Evolutionary conservation across 2,329 filamentous ascomycete genomes (phyloP).

Genomic region (Talaromyces piceae): DNA sequence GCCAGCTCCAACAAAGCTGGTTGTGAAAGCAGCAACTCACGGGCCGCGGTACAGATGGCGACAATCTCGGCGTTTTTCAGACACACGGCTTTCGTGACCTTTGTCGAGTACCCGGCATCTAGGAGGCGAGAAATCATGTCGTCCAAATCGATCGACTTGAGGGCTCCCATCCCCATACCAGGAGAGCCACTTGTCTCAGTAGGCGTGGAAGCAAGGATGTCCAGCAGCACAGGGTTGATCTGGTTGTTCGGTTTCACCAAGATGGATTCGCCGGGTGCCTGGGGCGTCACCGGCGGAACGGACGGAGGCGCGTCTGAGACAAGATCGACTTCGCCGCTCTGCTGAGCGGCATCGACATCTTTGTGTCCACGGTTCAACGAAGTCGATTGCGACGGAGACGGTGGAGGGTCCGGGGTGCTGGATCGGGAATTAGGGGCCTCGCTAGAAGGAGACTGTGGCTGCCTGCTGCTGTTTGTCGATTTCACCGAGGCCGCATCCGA

Average conservation of each 20-base stretch:
- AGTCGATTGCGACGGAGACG: constrained; percentile 77
- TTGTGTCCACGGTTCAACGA: constrained; percentile 66
- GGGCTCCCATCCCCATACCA: constrained; percentile 74
- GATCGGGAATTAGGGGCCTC: constrained; percentile 40
- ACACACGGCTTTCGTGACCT: constrained; percentile 95
- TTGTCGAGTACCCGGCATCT: constrained; percentile 90
- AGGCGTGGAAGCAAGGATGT: constrained; percentile 39
- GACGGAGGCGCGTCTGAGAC: constrained; percentile 85
- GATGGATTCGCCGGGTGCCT: constrained; percentile 80
- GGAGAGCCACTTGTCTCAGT: constrained; percentile 42
- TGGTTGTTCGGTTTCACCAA: constrained; percentile 71
- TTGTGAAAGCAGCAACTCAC: constrained; percentile 84
- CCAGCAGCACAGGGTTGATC: constrained; percentile 55
- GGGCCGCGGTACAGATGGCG: constrained; percentile 80
- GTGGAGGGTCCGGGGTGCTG: constrained; percentile 57
- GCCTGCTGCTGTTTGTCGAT: constrained; percentile 53
- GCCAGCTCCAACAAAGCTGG: constrained; percentile 86
- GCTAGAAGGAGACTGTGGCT: constrained; percentile 25
- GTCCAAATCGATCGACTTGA: constrained; percentile 89
- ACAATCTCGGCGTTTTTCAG: constrained; percentile 96
- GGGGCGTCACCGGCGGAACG: constrained; percentile 48
- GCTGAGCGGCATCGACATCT: constrained; percentile 72
- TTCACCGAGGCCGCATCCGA: constrained; percentile 68
- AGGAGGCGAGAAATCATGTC: constrained; percentile 94
- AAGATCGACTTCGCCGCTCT: constrained; percentile 83